Conservation (phyloP, 139 green algal species). For the Choricystis sp. region DNA sequence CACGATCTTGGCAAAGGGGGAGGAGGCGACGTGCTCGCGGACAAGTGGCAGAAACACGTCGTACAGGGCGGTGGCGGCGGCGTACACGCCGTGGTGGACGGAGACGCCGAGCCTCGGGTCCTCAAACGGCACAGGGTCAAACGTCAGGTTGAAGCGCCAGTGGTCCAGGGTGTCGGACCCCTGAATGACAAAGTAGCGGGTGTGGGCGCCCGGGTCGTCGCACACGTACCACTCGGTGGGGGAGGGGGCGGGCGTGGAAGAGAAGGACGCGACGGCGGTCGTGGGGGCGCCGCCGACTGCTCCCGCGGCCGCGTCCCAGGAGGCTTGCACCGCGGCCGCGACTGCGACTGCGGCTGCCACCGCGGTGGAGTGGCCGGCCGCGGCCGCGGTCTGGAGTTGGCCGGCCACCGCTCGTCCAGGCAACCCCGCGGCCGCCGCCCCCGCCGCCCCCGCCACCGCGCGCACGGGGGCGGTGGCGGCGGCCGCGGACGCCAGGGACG, state of each 20-base stretch:
- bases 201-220: slow-evolving; percentile 42
- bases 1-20: slow-evolving; percentile 39
- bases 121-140: slow-evolving; percentile 93
- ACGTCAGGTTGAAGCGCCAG: slow-evolving; percentile 70
- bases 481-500: slow-evolving; percentile 10
- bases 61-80: slow-evolving; percentile 71
- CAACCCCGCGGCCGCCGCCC: slow-evolving; percentile 3
- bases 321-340: slow-evolving; percentile 13
- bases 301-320: background rate
- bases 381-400: slow-evolving; percentile 30
- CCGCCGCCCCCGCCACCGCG: slow-evolving; percentile 13
- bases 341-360: slow-evolving; percentile 26
- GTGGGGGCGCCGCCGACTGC: background rate
- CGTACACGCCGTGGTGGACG: slow-evolving; percentile 90
- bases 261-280: background rate
- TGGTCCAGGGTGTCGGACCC: slow-evolving; percentile 67
- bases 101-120: slow-evolving; percentile 42
- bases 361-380: slow-evolving; percentile 18
- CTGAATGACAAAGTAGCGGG: slow-evolving; percentile 67
- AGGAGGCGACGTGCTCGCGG: slow-evolving; percentile 56
- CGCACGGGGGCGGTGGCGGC: slow-evolving; percentile 11
- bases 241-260: background rate
- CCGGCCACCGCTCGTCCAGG: slow-evolving; percentile 14
- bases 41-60: slow-evolving; percentile 73
- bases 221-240: slow-evolving; percentile 60